Conservation (phyloP, 495 filamentous ascomycete species). For the Trichocladium uniseriatum region DNA sequence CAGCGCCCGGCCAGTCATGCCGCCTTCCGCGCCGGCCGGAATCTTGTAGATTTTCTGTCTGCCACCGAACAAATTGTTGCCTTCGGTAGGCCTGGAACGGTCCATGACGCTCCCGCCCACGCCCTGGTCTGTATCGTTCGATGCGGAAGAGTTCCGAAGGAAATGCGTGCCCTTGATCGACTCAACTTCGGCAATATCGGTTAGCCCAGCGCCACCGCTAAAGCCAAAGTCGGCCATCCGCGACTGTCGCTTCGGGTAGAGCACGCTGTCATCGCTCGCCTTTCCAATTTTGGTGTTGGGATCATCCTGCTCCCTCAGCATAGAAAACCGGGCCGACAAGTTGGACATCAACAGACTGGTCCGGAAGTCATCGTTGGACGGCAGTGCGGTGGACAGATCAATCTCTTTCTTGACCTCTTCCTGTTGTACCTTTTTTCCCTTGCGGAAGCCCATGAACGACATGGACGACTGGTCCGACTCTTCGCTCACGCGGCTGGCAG, state of each 20-base stretch:
- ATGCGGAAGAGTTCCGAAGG: conserved; percentile 46
- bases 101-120: conserved; percentile 64
- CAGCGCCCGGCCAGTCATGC: conserved; percentile 58
- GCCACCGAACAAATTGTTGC: conserved; percentile 91
- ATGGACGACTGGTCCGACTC: conserved; percentile 41
- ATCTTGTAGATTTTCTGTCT: conserved; percentile 95
- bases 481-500: conserved; percentile 38
- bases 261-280: conserved; percentile 85
- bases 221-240: conserved; percentile 49
- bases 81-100: conserved; percentile 73
- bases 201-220: conserved; percentile 45
- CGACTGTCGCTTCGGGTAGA: conserved; percentile 73
- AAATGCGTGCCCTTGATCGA: conserved; percentile 56
- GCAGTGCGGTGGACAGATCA: conserved; percentile 65
- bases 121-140: conserved; percentile 54
- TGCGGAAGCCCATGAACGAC: conserved; percentile 38
- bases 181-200: conserved; percentile 82
- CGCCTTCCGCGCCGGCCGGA: conserved; percentile 44
- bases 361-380: conserved; percentile 83
- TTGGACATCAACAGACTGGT: conserved; percentile 95
- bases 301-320: conserved; percentile 90
- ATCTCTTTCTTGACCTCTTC: conserved; percentile 55
- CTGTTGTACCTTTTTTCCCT: conserved; percentile 47
- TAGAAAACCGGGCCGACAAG: conserved; percentile 89
- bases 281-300: conserved; percentile 80